Conservation (phyloP, 306 rosid species). For the Medicago lupulina region DNA sequence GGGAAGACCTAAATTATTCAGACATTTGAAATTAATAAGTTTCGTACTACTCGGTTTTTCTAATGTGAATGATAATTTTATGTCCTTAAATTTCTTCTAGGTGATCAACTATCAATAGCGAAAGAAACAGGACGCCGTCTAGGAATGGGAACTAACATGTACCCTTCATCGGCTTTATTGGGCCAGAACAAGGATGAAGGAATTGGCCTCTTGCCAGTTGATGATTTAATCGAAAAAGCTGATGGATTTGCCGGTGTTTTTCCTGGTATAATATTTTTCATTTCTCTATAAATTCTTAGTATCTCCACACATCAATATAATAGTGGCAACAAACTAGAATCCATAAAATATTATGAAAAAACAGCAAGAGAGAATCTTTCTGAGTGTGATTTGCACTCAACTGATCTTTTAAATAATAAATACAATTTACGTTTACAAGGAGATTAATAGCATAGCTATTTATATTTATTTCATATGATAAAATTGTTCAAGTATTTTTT, state of each 20-base stretch:
- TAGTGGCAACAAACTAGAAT: no score
- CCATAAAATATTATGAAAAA: no score
- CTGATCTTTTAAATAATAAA: no score
- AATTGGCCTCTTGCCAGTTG: background rate
- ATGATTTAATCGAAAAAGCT: background rate
- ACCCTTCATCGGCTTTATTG: background rate
- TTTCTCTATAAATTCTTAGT: background rate
- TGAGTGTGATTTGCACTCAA: no score
- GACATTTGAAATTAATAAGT: background rate
- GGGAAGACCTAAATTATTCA: background rate
- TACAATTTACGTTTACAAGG: no score
- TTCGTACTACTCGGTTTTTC: background rate
- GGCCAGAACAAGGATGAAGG: background rate
- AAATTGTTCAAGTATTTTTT: background rate
- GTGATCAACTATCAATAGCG: conserved; percentile 88
- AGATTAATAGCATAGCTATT: background rate
- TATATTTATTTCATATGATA: background rate
- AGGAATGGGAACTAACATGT: background rate
- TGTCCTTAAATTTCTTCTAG: conserved; percentile 37
- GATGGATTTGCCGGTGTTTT: conserved; percentile 1
- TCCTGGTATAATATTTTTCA: background rate
- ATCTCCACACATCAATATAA: background rate
- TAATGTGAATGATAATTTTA: background rate
- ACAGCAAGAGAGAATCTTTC: no score
- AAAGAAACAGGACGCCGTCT: conserved; percentile 78